Base-by-base conservation (phyloP, 345 rosid species). In the Boechera stricta region DNA sequence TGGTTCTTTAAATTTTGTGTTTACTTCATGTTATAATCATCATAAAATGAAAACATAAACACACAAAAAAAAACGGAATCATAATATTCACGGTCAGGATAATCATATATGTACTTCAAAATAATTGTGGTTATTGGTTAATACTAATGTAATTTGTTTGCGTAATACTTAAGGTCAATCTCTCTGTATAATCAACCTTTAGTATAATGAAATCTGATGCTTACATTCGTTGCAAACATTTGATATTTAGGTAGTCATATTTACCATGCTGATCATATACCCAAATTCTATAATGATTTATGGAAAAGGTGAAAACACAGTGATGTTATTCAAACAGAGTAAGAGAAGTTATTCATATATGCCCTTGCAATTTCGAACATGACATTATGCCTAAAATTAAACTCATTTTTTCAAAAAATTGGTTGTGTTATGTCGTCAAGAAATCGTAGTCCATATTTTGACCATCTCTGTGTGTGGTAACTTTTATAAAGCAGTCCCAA, bases 401-500 rank as follows among this genome's bases (percentile, higher is more conserved):
- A 24, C 35, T 71, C 10, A 10, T 64, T 13, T 42, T 5, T 32
- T 42, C 6, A 56, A 7, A 15, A 4, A 2, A 0, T 29, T 3
- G 0, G 8, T 1, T 39, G n/a, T 8, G 52, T 13, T 32, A 8
- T 53, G 1, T 56, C 11, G 26, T 56, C 45, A 66, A 54, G 53
- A 64, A 11, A 64, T 7, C 45, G 35, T 57, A 64, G 16, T 8
- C 47, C 10, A 71, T 24, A 24, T 1, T 35, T 33, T 59, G 57
- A 62, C 62, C 7, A 38, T 38, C 32, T 28, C 16, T 18, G 4
- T 28, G 41, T 28, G 32, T 63, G 61, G 10, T 67, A 16, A 52
- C 67, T 48, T 64, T 48, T 58, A n/a, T 38, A 61, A 59, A 48
- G 52, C 32, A 58, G 53, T 12, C 41, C 44, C 5, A 57, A 56